Conservation (phyloP, 2,329 filamentous ascomycete genomes). For the Colletotrichum sp. region DNA sequence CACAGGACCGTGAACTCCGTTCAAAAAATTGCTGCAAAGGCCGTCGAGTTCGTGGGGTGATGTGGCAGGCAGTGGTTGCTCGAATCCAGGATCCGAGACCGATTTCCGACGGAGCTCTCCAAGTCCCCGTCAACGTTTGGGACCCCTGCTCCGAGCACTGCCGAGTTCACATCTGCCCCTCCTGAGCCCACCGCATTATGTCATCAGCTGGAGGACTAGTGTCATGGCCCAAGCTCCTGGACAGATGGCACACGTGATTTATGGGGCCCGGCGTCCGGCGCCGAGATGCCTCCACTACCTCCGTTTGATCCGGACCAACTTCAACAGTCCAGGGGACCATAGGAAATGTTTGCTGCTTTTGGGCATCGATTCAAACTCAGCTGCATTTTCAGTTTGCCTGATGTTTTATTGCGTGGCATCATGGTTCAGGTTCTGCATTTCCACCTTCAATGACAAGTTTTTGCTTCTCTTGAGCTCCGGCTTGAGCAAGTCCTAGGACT, state of each 20-base stretch:
- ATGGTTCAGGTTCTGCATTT: no score
- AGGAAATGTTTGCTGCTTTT: not conserved
- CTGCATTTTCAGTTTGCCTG: fast-evolving
- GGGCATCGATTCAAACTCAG: no score
- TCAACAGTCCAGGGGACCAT: not conserved
- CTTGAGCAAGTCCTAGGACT: not conserved
- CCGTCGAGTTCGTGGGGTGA: not conserved
- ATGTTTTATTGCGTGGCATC: no score
- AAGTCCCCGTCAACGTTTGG: not conserved
- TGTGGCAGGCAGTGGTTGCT: not conserved
- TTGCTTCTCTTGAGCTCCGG: not conserved
- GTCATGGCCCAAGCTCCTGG: not conserved
- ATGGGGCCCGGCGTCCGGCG: fast-evolving
- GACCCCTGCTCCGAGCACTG: not conserved
- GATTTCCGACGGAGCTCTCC: constrained; percentile 14
- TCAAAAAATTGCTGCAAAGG: not conserved
- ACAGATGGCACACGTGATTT: fast-evolving
- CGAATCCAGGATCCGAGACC: not conserved
- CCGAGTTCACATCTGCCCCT: not conserved
- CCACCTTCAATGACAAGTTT: not conserved
- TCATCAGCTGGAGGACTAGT: fast-evolving
- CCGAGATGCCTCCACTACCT: not conserved
- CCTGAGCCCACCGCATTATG: not conserved
- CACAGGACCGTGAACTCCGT: fast-evolving
- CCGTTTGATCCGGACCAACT: not conserved